Percentiles rank a stretch among this genome's conserved stretches.
Conservation (phyloP, 2,329 filamentous ascomycete species). For the Colletotrichum lupini region DNA sequence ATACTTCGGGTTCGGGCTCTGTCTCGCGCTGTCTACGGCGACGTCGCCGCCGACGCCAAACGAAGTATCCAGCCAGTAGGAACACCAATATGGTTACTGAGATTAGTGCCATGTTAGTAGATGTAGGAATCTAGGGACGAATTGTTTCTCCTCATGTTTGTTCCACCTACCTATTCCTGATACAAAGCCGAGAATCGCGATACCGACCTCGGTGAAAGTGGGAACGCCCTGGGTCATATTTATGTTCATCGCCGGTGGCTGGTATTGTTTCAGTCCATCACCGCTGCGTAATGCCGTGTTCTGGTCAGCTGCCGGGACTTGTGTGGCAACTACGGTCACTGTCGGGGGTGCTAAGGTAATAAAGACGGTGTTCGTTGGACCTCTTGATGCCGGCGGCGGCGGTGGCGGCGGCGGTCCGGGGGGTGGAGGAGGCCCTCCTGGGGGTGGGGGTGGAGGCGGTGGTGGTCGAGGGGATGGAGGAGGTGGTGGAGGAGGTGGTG, state of each 20-base stretch:
- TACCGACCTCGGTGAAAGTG: background rate
- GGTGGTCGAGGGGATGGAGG: too few relatives aligned
- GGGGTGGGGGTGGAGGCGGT: too few relatives aligned
- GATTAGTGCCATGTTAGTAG: background rate
- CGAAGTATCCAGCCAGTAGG: background rate
- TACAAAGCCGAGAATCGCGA: background rate
- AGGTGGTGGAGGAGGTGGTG: too few relatives aligned
- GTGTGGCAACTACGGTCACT: background rate
- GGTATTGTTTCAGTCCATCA: background rate
- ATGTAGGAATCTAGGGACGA: background rate
- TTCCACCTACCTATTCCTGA: background rate
- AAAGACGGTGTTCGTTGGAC: background rate
- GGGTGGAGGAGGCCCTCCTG: too few relatives aligned
- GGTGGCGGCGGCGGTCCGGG: background rate
- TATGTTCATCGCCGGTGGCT: background rate
- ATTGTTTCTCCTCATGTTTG: background rate
- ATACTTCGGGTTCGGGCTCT: background rate
- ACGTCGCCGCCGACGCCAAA: background rate
- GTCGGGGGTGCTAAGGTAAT: background rate
- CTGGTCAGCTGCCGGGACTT: background rate
- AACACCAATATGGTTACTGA: background rate
- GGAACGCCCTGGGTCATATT: background rate
- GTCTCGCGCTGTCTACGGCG: background rate
- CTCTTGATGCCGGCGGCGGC: background rate
- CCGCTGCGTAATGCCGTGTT: background rate